Conservation (phyloP, 2,329 filamentous ascomycete genomes). For the Pyricularia sp. region DNA sequence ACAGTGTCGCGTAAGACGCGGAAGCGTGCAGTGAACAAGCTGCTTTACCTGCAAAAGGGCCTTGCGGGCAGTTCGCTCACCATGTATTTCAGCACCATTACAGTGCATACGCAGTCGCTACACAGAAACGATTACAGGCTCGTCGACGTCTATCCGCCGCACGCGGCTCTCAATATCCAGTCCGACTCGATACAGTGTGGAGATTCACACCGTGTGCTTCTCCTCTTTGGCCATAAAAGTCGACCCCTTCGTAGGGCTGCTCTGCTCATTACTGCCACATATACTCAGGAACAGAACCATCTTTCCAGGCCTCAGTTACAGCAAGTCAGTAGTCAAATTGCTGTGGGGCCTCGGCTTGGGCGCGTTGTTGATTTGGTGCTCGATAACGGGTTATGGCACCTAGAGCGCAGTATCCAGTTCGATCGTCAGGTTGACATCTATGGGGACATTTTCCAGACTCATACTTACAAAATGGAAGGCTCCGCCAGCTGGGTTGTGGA, state of each 20-base stretch:
- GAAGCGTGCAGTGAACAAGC: not conserved
- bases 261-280: constrained; percentile 4
- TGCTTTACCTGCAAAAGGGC: constrained; percentile 4
- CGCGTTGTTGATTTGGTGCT: constrained; percentile 1
- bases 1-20: not conserved
- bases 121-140: constrained; percentile 1
- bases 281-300: constrained; percentile 2
- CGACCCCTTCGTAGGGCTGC: not conserved
- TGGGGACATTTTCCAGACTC: not conserved
- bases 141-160: constrained; percentile 3
- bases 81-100: constrained; percentile 3
- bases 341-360: not conserved
- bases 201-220: constrained; percentile 4
- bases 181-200: constrained; percentile 1
- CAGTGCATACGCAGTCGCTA: not conserved
- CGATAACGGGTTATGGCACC: not conserved
- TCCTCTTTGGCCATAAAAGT: not conserved
- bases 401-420: not conserved
- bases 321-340: constrained; percentile 1
- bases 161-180: constrained; percentile 4
- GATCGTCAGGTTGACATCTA: not conserved
- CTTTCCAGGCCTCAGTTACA: constrained; percentile 3
- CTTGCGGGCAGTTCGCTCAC: constrained; percentile 2
- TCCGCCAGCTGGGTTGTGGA: not conserved
- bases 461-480: not conserved